Conservation (phyloP, 2,329 filamentous ascomycete genomes). For the Verticillium klebahnii region DNA sequence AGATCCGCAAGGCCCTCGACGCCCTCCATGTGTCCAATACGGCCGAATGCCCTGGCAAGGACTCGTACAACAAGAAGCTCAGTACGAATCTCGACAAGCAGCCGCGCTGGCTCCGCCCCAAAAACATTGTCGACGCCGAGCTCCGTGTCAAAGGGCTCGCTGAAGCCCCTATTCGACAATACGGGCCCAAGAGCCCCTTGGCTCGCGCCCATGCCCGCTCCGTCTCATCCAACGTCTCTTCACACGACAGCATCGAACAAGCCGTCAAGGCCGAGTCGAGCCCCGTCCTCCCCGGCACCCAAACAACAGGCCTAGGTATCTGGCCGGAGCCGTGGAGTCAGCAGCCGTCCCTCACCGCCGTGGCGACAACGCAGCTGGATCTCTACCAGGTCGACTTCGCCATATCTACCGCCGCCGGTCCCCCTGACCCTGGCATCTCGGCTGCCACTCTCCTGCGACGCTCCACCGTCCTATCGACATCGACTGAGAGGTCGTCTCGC, state of each 20-base stretch:
- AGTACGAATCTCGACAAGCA: slow-evolving; percentile 54
- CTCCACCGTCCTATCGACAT: slow-evolving; percentile 30
- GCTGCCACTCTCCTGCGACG: slow-evolving; percentile 22
- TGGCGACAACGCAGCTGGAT: background rate
- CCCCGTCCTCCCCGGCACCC: background rate
- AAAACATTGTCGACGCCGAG: slow-evolving; percentile 44
- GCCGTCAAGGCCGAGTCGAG: slow-evolving; percentile 10
- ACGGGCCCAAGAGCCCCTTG: slow-evolving; percentile 5
- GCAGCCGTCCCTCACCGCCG: slow-evolving; percentile 5
- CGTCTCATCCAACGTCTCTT: slow-evolving; percentile 4
- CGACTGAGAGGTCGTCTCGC: slow-evolving; percentile 31
- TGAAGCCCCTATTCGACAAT: slow-evolving; percentile 29
- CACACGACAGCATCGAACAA: background rate
- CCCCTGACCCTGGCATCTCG: slow-evolving; percentile 1
- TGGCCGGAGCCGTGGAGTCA: slow-evolving; percentile 7
- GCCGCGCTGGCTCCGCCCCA: slow-evolving; percentile 52
- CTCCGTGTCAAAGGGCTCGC: slow-evolving; percentile 42
- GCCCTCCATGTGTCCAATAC: slow-evolving; percentile 7
- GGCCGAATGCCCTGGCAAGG: slow-evolving; percentile 24
- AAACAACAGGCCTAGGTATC: background rate
- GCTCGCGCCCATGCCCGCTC: slow-evolving; percentile 4
- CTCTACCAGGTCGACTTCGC: background rate
- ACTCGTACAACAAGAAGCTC: slow-evolving; percentile 56
- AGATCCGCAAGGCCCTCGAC: slow-evolving; percentile 5
- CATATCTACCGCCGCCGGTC: background rate